Percentiles rank a stretch among this genome's conserved stretches.
phyloP scores from a whole-genome alignment of 176 grass and related monocot species.

The Cocos nucifera region DNA sequence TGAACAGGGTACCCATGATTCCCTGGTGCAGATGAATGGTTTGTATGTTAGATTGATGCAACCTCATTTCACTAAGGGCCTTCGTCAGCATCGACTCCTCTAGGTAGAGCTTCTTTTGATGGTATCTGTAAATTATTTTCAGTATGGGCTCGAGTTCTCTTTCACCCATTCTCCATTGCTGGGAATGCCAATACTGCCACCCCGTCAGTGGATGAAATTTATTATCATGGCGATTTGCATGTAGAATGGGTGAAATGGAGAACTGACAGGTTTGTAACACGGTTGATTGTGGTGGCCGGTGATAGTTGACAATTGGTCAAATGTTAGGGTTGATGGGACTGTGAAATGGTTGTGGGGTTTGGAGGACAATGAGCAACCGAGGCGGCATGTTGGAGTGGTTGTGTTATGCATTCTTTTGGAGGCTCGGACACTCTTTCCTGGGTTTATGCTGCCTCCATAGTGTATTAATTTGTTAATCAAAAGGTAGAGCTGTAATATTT shows the following conservation, averaged over 20 bases:
- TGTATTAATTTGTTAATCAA: conserved; percentile 34
- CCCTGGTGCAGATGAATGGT: conserved; percentile 78
- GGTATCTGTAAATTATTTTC: conserved; percentile 48
- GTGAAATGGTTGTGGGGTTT: conserved; percentile 40
- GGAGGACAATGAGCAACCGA: conserved; percentile 33
- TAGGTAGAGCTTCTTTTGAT: conserved; percentile 14
- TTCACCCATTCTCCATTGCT: conserved; percentile 7
- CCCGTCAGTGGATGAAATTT: conserved; percentile 5
- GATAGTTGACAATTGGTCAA: conserved; percentile 28
- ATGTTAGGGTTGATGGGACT: conserved; percentile 23
- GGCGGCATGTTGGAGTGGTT: conserved; percentile 27
- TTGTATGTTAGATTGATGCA: conserved; percentile 99
- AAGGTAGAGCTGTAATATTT: conserved; percentile 2
- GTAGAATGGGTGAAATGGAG: conserved; percentile 18
- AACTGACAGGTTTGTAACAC: conserved; percentile 23
- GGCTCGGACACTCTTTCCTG: conserved; percentile 10
- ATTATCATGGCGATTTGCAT: background rate
- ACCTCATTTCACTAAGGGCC: conserved; percentile 96
- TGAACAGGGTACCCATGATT: conserved; percentile 86
- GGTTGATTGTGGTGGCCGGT: conserved; percentile 5
- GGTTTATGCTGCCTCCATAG: conserved; percentile 17
- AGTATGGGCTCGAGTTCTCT: conserved; percentile 24
- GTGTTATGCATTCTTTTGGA: conserved; percentile 64
- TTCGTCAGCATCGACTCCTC: conserved; percentile 74
- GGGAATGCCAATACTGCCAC: background rate